A percentile compares a stretch with the other conserved stretches of the same genome.
These are phyloP conservation scores for Neonectria ditissima DNA, from an alignment of 2,329 filamentous ascomycete species.

Conservation along the genomic window DNA sequence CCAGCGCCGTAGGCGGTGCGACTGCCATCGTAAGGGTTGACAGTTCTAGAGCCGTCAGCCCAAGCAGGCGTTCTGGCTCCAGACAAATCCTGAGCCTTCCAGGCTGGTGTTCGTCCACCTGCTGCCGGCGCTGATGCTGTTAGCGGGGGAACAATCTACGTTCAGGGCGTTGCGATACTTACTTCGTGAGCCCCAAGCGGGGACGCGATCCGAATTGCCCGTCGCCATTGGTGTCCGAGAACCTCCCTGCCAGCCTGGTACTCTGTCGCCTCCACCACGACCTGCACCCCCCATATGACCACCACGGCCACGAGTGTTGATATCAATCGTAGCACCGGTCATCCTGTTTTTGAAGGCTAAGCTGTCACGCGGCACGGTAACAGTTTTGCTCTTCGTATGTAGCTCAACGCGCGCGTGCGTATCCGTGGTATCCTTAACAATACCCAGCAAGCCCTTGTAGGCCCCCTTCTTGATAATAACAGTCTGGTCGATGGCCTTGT, in stretches of 20 bases:
- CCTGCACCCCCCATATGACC: conserved; percentile 58
- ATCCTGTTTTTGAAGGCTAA: conserved; percentile 88
- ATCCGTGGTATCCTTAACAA: conserved; percentile 95
- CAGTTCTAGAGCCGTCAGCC: conserved; percentile 74
- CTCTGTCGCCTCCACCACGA: conserved; percentile 58
- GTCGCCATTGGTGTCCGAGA: conserved; percentile 76
- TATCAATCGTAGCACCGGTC: conserved; percentile 82
- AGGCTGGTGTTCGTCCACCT: conserved; percentile 72
- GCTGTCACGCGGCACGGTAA: conserved; percentile 84
- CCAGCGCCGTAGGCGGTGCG: conserved; percentile 83
- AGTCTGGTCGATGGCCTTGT: conserved; percentile 89
- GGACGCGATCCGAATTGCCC: conserved; percentile 74
- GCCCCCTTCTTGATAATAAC: conserved; percentile 88
- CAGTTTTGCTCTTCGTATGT: conserved; percentile 92
- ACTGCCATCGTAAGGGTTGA: conserved; percentile 78
- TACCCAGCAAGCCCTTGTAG: conserved; percentile 92
- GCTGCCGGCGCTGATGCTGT: conserved; percentile 64
- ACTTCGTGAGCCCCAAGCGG: conserved; percentile 80
- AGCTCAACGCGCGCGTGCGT: conserved; percentile 88
- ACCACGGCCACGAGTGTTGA: conserved; percentile 65
- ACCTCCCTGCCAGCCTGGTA: conserved; percentile 71
- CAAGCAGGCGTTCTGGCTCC: conserved; percentile 77
- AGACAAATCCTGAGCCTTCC: conserved; percentile 64
- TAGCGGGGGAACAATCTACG: conserved; percentile 34
- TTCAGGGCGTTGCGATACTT: conserved; percentile 54